Base-by-base conservation (phyloP, 2,329 filamentous ascomycete genomes). In the Epichloe glyceriae region DNA sequence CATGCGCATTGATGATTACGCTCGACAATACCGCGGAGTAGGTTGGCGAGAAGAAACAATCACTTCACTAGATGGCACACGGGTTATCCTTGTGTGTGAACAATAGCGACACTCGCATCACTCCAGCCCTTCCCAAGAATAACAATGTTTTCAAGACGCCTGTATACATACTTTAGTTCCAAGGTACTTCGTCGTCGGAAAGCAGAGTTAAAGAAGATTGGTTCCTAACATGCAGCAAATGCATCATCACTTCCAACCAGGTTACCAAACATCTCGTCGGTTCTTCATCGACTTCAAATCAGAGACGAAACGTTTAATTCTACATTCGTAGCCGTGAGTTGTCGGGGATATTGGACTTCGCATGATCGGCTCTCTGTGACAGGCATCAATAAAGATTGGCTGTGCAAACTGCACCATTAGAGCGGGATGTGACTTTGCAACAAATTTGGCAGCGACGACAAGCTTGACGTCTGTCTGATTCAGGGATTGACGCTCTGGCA, bases 271-370 rank as follows among this genome's bases (percentile, higher is more conserved):
- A 61, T 81, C 20, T 81, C 79, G 1, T 72, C 69, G 55, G 69
- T 77, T 8, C 62, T 82, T 4, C 70, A 67, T 11, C 67, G 69
- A 51, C 61, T 78, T 43, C 67, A 65, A 59, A 67, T 71, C 41
- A 59, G 61, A 33, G 56, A 63, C n/a, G 53, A 61, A n/a, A 58
- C 64, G 38, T 56, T 62, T 30, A 57, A 61, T 53, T 74, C 74
- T 55, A 77, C 70, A 0, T 70, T 79, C 57, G 67, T 79, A 8
- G 78, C 76, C 52, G 63, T 81, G 34, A 80, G 76, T 56, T 82
- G 88, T 61, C 79, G 85, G 42, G 85, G 86, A 11, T 91, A 84
- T 62, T 91, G 86, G 87, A 88, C 74, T 11, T 90, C 85, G 2
- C 74, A 78, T 34, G 86, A 88, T 17, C 74, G 81, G 4, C 79